phyloP scores from a whole-genome alignment of 208 protist genomes.

The Leishmania martiniquensis region DNA sequence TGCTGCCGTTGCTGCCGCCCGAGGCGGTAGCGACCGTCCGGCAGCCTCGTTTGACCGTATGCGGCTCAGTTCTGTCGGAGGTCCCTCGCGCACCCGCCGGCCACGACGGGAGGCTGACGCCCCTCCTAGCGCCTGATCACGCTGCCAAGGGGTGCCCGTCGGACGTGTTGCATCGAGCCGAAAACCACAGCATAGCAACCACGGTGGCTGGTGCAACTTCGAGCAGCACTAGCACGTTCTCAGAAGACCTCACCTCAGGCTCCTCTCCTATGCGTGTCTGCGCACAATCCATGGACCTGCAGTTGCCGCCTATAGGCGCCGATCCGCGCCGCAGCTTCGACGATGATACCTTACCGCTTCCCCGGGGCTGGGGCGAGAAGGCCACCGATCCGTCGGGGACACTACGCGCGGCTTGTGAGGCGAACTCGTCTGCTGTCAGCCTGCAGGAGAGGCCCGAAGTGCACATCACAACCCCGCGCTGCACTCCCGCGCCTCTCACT shows the following conservation, averaged over 20 bases:
- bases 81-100: background rate
- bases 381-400: background rate
- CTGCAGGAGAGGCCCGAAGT: background rate
- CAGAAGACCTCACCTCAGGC: background rate
- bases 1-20: background rate
- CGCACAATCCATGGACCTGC: background rate
- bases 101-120: background rate
- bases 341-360: background rate
- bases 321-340: background rate
- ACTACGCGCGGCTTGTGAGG: background rate
- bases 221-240: background rate
- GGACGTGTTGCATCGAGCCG: background rate
- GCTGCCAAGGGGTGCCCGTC: background rate
- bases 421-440: background rate
- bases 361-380: background rate
- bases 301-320: background rate
- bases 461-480: background rate
- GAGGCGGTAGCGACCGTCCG: background rate
- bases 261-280: background rate
- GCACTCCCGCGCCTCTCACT: background rate
- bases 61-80: background rate
- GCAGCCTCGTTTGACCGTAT: background rate
- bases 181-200: background rate
- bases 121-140: background rate
- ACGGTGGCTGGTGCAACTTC: background rate